Conservation (phyloP, 2,329 filamentous ascomycete genomes). For the Onygena corvina region DNA sequence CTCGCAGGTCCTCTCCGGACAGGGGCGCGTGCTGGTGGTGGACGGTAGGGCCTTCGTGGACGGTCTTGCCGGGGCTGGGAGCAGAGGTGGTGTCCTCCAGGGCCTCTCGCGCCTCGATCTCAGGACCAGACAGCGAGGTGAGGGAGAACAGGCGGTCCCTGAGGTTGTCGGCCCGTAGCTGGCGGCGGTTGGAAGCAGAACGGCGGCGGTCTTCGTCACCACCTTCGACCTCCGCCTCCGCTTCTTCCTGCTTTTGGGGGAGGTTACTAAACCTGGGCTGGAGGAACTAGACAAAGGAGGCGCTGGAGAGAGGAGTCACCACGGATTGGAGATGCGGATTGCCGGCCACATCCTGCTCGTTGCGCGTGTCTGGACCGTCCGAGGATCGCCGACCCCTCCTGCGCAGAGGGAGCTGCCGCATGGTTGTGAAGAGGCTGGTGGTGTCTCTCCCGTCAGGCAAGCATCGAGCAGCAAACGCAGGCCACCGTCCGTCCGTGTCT, state of each 20-base stretch:
- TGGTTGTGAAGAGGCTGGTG: background rate
- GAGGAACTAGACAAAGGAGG: background rate
- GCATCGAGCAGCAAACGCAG: too few relatives aligned
- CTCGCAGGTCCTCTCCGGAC: constrained; percentile 28
- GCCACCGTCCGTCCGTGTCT: too few relatives aligned
- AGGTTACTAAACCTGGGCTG: too few relatives aligned
- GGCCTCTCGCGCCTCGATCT: background rate
- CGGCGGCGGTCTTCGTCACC: background rate
- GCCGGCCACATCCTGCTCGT: background rate
- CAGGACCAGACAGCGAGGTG: background rate
- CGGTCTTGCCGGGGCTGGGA: background rate
- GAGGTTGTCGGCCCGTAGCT: background rate
- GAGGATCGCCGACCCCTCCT: background rate
- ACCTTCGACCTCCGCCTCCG: too few relatives aligned
- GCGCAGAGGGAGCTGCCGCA: constrained; percentile 1
- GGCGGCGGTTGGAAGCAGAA: background rate
- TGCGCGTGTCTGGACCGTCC: background rate
- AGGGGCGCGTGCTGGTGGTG: constrained; percentile 10
- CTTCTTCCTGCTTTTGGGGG: too few relatives aligned
- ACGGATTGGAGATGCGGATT: background rate
- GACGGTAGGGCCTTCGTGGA: background rate
- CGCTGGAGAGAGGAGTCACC: background rate
- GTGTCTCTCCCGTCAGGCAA: too few relatives aligned
- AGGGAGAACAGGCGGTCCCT: background rate
- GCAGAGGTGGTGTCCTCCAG: background rate